phyloP scores from a whole-genome alignment of 73 alveolate genomes.

The Symbiodinium natans region DNA sequence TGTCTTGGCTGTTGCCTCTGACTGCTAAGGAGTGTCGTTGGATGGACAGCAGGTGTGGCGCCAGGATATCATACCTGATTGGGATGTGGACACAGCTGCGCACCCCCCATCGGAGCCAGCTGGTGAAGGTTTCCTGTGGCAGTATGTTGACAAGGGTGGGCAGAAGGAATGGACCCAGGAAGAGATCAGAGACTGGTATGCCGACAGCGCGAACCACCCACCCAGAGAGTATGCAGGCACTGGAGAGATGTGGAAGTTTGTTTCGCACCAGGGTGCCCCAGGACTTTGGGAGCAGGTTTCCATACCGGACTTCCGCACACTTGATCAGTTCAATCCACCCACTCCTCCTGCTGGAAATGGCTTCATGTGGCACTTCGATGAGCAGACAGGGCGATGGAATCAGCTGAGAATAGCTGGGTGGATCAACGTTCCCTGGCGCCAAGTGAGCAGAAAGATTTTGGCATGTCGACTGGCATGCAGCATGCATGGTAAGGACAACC shows the following conservation, averaged over 20 bases:
- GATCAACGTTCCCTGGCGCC: constrained; percentile 16
- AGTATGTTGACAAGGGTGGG: constrained; percentile 54
- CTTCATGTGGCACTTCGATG: constrained; percentile 86
- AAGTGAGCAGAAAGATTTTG: background rate
- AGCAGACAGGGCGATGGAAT: constrained; percentile 64
- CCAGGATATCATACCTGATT: constrained; percentile 72
- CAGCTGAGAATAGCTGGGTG: constrained; percentile 47
- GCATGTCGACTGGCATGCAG: background rate
- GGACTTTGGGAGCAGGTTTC: constrained; percentile 68
- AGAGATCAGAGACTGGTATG: constrained; percentile 64
- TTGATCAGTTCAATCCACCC: constrained; percentile 75
- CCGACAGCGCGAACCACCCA: constrained; percentile 91
- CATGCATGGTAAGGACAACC: background rate
- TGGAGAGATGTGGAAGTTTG: constrained; percentile 73
- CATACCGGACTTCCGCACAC: constrained; percentile 68
- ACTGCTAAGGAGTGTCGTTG: background rate
- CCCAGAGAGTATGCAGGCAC: constrained; percentile 77
- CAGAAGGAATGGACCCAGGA: constrained; percentile 59
- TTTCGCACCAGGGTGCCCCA: constrained; percentile 36
- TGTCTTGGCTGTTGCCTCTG: background rate
- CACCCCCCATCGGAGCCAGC: constrained; percentile 93
- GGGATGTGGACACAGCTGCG: constrained; percentile 73
- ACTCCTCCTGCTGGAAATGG: constrained; percentile 33
- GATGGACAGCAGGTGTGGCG: constrained; percentile 53
- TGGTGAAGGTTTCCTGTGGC: constrained; percentile 88